Evolutionary conservation across 352 stramenopile species (phyloP), one percentile per base, ranked within the genome.

Genomic region (Nothophytophthora sp.): DNA sequence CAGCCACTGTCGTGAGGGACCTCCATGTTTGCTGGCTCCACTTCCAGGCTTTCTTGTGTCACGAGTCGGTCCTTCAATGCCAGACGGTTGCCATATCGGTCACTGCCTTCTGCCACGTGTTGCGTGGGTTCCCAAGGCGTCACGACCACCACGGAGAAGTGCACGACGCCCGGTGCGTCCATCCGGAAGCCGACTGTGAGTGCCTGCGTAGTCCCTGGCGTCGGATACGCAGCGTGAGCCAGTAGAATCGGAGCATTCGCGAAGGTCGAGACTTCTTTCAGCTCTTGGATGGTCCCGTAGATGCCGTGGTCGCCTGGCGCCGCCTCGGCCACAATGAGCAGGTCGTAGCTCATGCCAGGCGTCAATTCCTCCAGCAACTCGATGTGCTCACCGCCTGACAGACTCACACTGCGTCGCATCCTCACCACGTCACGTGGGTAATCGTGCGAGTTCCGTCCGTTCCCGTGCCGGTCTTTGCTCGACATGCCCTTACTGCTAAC

Each of bases 151-250:
- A 81, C 63, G 4, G 80, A 77, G 13, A 84, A 69, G 49, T 95
- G 79, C 24, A 91, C 72, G 20, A 77, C 45, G 12, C 81, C 78
- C 1, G 67, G 43, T 4, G 66, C 55, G 48, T 92, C 76, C 4
- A 89, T 53, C 0, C 84, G 80, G 20, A 90, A 90, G 12, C 78
- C 81, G 1, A 90, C 59, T 0, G 65, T 87, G 5, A 92, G 52
- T 20, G 67, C 71, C 22, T 68, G 52, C 9, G 57, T 78, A 2
- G 41, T 76, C 7, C 63, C 77, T 36, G 71, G 64, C 9, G 84
- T 94, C 15, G 84, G 75, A 16, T 73, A 84, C 7, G 65, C 81
- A 3, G 79, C 54, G 45, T 94, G 84, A 5, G 70, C 72, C 12
- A 94, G 48, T 11, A 94, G 41, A 28, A 87, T 77, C 5, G 81